Evolutionary conservation across 148 eudicot genomes (phyloP).

Genomic region (Mesembryanthemum crystallinum): DNA sequence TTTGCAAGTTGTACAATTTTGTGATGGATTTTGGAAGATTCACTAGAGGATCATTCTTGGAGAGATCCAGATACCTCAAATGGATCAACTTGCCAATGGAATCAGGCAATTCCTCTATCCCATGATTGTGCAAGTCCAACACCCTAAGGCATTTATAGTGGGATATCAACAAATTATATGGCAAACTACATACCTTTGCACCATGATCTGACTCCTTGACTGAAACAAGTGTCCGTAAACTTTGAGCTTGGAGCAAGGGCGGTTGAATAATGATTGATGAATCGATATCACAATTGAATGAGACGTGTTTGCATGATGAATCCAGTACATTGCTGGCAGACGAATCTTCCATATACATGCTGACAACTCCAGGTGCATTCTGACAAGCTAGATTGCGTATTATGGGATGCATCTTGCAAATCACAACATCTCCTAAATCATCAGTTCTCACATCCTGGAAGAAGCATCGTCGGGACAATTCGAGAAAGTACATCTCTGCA

Average conservation of each 20-base stretch:
- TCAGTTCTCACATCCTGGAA: constrained; percentile 15
- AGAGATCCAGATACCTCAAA: constrained; percentile 28
- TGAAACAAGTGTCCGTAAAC: constrained; percentile 23
- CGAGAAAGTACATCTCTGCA: constrained; percentile 22
- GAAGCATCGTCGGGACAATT: constrained; percentile 23
- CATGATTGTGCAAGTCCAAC: constrained; percentile 29
- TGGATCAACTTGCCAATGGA: constrained; percentile 26
- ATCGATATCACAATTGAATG: constrained; percentile 4
- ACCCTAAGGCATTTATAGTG: constrained; percentile 22
- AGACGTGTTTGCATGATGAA: constrained; percentile 14
- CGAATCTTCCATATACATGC: neutral
- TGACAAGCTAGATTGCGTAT: constrained; percentile 10
- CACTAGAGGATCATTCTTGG: constrained; percentile 23
- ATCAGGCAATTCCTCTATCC: constrained; percentile 19
- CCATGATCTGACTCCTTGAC: constrained; percentile 17
- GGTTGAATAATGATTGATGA: constrained; percentile 1
- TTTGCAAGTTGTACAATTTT: constrained; percentile 26
- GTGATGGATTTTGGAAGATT: constrained; percentile 23
- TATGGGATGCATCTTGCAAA: constrained; percentile 29
- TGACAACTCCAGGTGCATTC: neutral
- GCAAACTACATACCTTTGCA: neutral
- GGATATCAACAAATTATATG: constrained; percentile 10
- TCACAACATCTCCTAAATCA: constrained; percentile 19
- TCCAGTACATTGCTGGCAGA: neutral
- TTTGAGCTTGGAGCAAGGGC: neutral